Percentiles rank a stretch among this genome's conserved stretches.
Evolutionary conservation across 1,284 basidiomycete species (phyloP).

Genomic region (Psilocybe mexicana): DNA sequence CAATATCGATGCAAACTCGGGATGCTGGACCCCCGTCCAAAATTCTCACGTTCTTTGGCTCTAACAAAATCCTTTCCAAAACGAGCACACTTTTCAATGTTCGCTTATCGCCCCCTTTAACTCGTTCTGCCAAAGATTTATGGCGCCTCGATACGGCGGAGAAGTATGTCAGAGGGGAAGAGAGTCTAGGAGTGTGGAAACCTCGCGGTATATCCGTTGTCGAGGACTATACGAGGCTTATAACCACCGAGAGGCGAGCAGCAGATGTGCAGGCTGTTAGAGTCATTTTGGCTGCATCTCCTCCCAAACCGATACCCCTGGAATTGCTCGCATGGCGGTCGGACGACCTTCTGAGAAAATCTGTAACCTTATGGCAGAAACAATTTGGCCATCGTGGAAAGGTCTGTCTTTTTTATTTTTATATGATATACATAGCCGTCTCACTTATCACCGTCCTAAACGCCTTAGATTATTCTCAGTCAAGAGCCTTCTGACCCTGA

Average conservation of each 20-base stretch:
- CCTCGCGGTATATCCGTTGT: conserved; percentile 87
- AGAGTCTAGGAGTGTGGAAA: conserved; percentile 80
- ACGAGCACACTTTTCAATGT: conserved; percentile 83
- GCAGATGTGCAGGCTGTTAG: conserved; percentile 91
- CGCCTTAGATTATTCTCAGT: conserved; percentile 66
- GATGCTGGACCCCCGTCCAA: conserved; percentile 85
- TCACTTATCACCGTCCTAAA: conserved; percentile 12
- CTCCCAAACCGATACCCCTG: conserved; percentile 47
- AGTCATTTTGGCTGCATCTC: conserved; percentile 66
- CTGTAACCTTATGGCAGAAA: conserved; percentile 80
- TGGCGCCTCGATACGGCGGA: conserved; percentile 95
- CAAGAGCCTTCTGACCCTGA: conserved; percentile 65
- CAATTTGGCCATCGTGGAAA: conserved; percentile 75
- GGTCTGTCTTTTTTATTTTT: conserved; percentile 44
- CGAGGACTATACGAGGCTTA: conserved; percentile 77
- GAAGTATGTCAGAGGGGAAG: conserved; percentile 93
- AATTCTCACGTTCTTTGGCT: conserved; percentile 74
- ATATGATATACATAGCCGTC: conserved; percentile 4
- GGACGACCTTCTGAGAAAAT: conserved; percentile 62
- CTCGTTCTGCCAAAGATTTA: conserved; percentile 84
- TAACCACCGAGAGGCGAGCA: conserved; percentile 68
- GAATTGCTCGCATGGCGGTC: conserved; percentile 64
- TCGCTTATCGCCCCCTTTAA: conserved; percentile 80
- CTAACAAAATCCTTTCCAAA: conserved; percentile 73
- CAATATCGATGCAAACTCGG: conserved; percentile 83